These are phyloP conservation scores for Xenosphaeropsis pyriputrescens DNA, from an alignment of 2,329 filamentous ascomycete genomes.

Conservation along the genomic window DNA sequence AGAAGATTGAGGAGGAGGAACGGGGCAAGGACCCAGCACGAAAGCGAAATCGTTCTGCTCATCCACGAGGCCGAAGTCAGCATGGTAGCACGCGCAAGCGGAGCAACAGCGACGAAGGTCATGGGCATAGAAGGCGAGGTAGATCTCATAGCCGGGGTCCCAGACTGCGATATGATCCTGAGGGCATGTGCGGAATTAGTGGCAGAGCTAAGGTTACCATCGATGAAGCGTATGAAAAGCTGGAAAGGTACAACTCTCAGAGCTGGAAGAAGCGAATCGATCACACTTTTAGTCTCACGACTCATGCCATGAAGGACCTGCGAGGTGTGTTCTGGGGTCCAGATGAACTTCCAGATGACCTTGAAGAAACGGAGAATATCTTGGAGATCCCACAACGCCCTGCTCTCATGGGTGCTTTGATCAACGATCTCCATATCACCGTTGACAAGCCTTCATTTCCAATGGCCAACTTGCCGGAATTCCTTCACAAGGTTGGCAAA, in stretches of 20 bases:
- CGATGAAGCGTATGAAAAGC: conserved; percentile 58
- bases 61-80: conserved; percentile 13
- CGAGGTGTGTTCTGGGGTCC: conserved; percentile 69
- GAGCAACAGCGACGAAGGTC: conserved; percentile 18
- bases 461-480: conserved; percentile 64
- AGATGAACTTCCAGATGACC: conserved; percentile 67
- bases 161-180: conserved; percentile 62
- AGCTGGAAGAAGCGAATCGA: conserved; percentile 92
- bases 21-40: conserved; percentile 36
- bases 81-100: conserved; percentile 9
- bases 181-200: conserved; percentile 58
- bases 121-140: conserved; percentile 14
- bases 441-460: conserved; percentile 92
- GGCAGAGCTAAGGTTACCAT: conserved; percentile 58
- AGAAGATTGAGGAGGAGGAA: conserved; percentile 65
- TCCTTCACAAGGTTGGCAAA: conserved; percentile 83
- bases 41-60: conserved; percentile 35
- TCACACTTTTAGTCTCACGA: conserved; percentile 53
- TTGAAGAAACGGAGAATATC: conserved; percentile 72
- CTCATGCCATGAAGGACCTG: conserved; percentile 62
- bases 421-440: conserved; percentile 72
- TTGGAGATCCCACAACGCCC: conserved; percentile 76
- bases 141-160: conserved; percentile 19
- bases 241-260: conserved; percentile 71
- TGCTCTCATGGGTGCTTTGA: conserved; percentile 62